A percentile compares a stretch with the other conserved stretches of the same genome.
Conservation (phyloP, 2,329 filamentous ascomycete species). For the Penicillium sp. region DNA sequence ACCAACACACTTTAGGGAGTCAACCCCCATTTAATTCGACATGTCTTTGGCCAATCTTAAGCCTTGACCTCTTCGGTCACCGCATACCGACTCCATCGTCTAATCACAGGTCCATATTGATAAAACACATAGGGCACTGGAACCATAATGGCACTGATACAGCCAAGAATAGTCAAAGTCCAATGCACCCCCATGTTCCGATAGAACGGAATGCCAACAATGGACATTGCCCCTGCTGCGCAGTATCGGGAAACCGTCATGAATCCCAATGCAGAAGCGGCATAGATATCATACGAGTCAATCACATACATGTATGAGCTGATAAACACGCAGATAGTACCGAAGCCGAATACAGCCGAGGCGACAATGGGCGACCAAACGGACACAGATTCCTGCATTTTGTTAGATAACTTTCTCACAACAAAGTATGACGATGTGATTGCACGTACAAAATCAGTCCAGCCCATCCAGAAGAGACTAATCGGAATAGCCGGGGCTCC, state of each 20-base stretch:
- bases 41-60: too few relatives aligned
- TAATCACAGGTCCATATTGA: constrained; percentile 25
- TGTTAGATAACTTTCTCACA: background rate
- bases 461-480: constrained; percentile 64
- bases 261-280: constrained; percentile 54
- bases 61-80: constrained; percentile 16
- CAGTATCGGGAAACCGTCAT: constrained; percentile 50
- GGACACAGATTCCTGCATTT: constrained; percentile 39
- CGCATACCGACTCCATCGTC: constrained; percentile 30
- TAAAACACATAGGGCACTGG: constrained; percentile 48
- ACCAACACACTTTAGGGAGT: too few relatives aligned
- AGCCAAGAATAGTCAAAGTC: constrained; percentile 48
- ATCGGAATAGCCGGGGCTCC: constrained; percentile 57
- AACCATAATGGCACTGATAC: constrained; percentile 43
- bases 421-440: background rate
- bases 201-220: constrained; percentile 45
- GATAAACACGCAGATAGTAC: constrained; percentile 56
- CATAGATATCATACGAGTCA: constrained; percentile 59
- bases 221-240: constrained; percentile 44
- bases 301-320: constrained; percentile 63
- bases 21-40: too few relatives aligned
- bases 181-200: constrained; percentile 48
- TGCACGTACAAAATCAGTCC: constrained; percentile 47
- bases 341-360: constrained; percentile 58
- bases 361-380: constrained; percentile 58